These are phyloP conservation scores for Cystofilobasidium capitatum DNA, from an alignment of 768 basidiomycete species.

Conservation along the genomic window DNA sequence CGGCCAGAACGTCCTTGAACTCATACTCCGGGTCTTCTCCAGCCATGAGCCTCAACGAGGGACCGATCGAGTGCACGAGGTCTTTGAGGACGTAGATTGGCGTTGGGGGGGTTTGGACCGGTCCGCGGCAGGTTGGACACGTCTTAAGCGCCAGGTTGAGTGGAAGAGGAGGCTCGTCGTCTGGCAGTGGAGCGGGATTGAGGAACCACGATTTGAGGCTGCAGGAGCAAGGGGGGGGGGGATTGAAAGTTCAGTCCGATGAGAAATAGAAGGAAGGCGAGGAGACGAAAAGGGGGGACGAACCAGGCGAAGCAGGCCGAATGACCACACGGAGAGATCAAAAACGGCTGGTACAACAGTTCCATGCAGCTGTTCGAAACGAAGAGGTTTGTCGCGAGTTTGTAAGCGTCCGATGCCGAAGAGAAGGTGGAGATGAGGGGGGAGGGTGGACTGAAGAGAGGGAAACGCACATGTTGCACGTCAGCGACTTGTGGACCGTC, in stretches of 20 bases:
- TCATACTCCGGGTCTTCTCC: not conserved
- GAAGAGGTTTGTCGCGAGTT: no score
- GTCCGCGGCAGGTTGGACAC: slow-evolving; percentile 14
- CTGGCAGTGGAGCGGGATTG: not conserved
- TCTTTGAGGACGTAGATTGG: slow-evolving; percentile 22
- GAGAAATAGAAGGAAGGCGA: not conserved
- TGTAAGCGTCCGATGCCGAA: no score
- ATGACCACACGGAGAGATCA: slow-evolving; percentile 22
- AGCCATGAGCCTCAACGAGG: not conserved
- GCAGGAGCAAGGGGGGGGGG: not conserved
- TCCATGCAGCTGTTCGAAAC: slow-evolving; percentile 21
- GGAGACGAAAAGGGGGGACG: not conserved
- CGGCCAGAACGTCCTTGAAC: not conserved
- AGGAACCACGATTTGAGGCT: slow-evolving; percentile 23
- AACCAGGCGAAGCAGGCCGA: slow-evolving; percentile 16
- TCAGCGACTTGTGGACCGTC: slow-evolving; percentile 12
- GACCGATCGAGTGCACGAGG: slow-evolving; percentile 12
- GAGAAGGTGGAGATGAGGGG: not conserved
- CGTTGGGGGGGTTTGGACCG: not conserved
- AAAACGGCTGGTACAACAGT: slow-evolving; percentile 17
- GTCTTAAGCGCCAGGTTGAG: not conserved
- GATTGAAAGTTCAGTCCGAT: not conserved
- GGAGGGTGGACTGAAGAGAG: not conserved
- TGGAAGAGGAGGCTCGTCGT: slow-evolving; percentile 12
- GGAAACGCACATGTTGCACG: slow-evolving; percentile 1